These are phyloP conservation scores for Monilinia aucupariae DNA, from an alignment of 2,329 filamentous ascomycete genomes.

Conservation along the genomic window DNA sequence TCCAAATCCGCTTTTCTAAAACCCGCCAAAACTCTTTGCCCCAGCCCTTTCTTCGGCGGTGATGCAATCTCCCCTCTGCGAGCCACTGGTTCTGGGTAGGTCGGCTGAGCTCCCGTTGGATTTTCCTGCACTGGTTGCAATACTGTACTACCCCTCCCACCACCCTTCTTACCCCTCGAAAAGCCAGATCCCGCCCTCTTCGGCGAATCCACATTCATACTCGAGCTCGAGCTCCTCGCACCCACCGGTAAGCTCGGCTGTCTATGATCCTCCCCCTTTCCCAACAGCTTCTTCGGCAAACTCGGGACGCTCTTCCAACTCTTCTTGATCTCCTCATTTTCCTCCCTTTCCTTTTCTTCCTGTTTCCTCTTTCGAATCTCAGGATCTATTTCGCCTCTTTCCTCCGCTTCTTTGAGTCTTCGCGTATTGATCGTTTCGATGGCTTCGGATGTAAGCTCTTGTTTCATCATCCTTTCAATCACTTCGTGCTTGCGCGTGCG, in stretches of 20 bases:
- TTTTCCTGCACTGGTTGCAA: slow-evolving; percentile 22
- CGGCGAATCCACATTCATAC: slow-evolving; percentile 12
- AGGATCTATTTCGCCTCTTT: slow-evolving; percentile 25
- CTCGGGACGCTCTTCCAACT: slow-evolving; percentile 27
- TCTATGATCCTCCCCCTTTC: slow-evolving; percentile 29
- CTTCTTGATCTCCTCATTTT: slow-evolving; percentile 30
- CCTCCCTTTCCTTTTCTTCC: slow-evolving; percentile 43
- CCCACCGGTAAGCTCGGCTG: slow-evolving; percentile 26
- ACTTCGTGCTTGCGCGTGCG: slow-evolving; percentile 80
- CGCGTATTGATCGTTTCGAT: slow-evolving; percentile 71
- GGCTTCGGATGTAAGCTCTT: slow-evolving; percentile 64
- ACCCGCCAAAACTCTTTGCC: slow-evolving; percentile 23
- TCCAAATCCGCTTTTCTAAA: slow-evolving; percentile 32
- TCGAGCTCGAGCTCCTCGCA: slow-evolving; percentile 18
- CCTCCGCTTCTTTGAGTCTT: slow-evolving; percentile 78
- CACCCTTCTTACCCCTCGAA: slow-evolving; percentile 15
- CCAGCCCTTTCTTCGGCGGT: slow-evolving; percentile 19
- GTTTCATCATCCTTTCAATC: slow-evolving; percentile 66
- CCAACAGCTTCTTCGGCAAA: slow-evolving; percentile 28
- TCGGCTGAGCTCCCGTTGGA: slow-evolving; percentile 12
- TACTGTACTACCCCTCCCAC: slow-evolving; percentile 2
- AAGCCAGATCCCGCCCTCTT: slow-evolving; percentile 13
- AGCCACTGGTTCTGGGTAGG: slow-evolving; percentile 17
- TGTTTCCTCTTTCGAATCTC: slow-evolving; percentile 42
- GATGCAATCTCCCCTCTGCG: not conserved